Base-by-base conservation (phyloP, 2,329 filamentous ascomycete genomes). In the Aspergillus japonicus region DNA sequence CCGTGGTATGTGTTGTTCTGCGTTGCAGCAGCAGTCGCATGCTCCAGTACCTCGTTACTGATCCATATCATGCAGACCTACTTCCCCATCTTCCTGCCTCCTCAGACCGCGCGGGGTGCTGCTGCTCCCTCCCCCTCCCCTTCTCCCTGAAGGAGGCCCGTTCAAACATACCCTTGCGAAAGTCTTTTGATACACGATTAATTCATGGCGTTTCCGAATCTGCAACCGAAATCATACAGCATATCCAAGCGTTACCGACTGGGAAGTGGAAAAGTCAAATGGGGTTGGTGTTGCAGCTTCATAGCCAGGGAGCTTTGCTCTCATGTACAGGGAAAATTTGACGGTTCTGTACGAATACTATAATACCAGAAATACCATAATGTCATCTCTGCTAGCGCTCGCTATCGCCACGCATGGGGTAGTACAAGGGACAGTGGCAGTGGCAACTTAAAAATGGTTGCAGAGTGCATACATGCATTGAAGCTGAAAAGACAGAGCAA, bases 31-130 rank as follows among this genome's bases (percentile, higher is more conserved):
- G 35, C 16, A 19, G 33, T 21, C 23, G 42, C 3, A n/a, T 12
- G 16, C 1, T 31, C 26, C 10, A 33, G 3, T n/a, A 16, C 10
- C 48, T 35, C 42, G n/a, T 42, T 8, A 50, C 65, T 70, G 63
- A 65, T 64, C 33, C 42, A 47, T 14, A 2, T 11, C 14, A n/a
- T 79, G 33, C 62, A 81, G 85, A 82, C 83, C 48, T 89, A 89
- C 68, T 82, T 89, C 74, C 86, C 85, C 16, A 77, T 89, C 54
- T 87, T 89, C 74, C 71, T 89, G 58, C 87, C 87, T 53, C 83
- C 86, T 12, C 73, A 80, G 50, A 73, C 77, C 31, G 73, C 63
- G 35, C 60, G 61, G 19, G 67, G 65, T 51, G 64, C 63, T 54
- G 64, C 67, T 23, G 82, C 81, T 29, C 77, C 83, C 31, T 71